phyloP scores from a whole-genome alignment of 139 green algal genomes.

The Micractinium conductrix region DNA sequence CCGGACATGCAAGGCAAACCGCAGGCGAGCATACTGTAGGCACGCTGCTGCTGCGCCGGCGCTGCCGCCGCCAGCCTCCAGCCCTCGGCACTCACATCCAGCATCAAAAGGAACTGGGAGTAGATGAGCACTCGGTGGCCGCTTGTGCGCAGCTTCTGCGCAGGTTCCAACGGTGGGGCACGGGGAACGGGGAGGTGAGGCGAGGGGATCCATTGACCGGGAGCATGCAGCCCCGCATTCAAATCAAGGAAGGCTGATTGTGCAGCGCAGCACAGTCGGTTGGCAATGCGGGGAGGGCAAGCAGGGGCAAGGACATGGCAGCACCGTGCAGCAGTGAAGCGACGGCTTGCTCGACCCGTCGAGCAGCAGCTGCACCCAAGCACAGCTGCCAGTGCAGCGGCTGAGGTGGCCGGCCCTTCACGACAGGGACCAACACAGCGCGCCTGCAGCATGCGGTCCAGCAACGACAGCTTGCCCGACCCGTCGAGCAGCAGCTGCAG shows the following conservation, averaged over 20 bases:
- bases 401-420: no score
- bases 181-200: background rate
- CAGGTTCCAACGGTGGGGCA: slow-evolving; percentile 54
- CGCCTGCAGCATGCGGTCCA: slow-evolving; percentile 28
- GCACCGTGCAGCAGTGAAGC: background rate
- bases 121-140: slow-evolving; percentile 93
- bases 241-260: no score
- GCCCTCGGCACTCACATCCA: no score
- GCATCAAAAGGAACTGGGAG: slow-evolving; percentile 93
- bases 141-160: slow-evolving; percentile 76
- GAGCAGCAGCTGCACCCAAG: slow-evolving; percentile 24
- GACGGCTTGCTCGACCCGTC: slow-evolving; percentile 23
- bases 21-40: no score
- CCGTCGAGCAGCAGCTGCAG: slow-evolving; percentile 19
- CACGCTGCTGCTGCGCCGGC: no score
- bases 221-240: no score
- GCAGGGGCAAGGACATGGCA: background rate
- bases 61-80: no score
- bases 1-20: no score
- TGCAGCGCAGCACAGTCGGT: no score
- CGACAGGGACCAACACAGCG: background rate
- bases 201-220: background rate
- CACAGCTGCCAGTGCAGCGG: no score
- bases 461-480: slow-evolving; percentile 25
- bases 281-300: background rate